A percentile compares a stretch with the other conserved stretches of the same genome.
Conservation (phyloP, 805 yeast genomes). For the Ogataea pignaliae region DNA sequence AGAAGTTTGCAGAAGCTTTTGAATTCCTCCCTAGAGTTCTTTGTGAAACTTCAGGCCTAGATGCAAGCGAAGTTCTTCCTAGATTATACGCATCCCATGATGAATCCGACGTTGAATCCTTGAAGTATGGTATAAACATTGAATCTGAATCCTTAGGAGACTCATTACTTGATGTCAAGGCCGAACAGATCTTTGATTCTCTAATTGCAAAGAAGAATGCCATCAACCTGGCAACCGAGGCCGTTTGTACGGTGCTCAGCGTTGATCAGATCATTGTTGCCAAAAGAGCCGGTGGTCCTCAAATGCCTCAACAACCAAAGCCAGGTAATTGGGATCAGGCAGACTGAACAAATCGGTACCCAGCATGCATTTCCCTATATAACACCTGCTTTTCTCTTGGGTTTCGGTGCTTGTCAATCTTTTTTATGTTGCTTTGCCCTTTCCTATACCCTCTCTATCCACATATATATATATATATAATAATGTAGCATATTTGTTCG, state of each 20-base stretch:
- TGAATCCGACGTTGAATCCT: slow-evolving; percentile 34
- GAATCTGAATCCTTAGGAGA: slow-evolving; percentile 59
- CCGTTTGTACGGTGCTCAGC: slow-evolving; percentile 83
- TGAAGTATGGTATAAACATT: slow-evolving; percentile 64
- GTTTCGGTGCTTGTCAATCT: too few species aligned
- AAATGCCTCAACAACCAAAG: slow-evolving; percentile 76
- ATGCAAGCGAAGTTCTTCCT: slow-evolving; percentile 84
- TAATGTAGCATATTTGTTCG: too few species aligned
- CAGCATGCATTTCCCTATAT: too few species aligned
- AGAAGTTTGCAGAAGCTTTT: slow-evolving; percentile 89
- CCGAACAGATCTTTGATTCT: slow-evolving; percentile 72
- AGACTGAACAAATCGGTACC: slow-evolving; percentile 39
- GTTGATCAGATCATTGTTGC: slow-evolving; percentile 99
- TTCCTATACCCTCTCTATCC: too few species aligned
- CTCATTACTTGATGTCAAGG: slow-evolving; percentile 68
- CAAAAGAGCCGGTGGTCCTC: slow-evolving; percentile 98
- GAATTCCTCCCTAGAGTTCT: slow-evolving; percentile 90
- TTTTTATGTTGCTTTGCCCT: too few species aligned
- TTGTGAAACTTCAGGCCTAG: slow-evolving; percentile 92
- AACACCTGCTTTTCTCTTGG: too few species aligned
- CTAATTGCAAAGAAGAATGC: slow-evolving; percentile 80
- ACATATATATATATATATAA: too few species aligned
- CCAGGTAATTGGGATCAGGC: slow-evolving; percentile 97
- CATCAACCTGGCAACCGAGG: slow-evolving; percentile 90
- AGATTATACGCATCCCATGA: slow-evolving; percentile 86